Evolutionary conservation across 306 rosid species (phyloP), one percentile per base, ranked within the genome.

Genomic region (Mimosa pudica): DNA sequence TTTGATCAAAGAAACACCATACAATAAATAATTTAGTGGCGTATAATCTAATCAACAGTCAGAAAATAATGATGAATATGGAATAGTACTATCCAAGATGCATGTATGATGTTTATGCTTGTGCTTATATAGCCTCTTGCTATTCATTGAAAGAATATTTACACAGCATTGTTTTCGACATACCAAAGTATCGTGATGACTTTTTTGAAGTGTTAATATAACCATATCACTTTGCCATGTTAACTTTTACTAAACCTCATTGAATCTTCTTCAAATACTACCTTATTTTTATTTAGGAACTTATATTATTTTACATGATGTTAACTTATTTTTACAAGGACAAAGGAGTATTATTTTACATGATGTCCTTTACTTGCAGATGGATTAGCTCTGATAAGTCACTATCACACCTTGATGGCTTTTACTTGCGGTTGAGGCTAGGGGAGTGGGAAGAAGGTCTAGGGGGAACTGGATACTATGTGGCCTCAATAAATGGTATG

Each of bases 381-480:
- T 93, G 93, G 91, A 90, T 86, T 83, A 83, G 81, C 74, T 83
- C 91, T 77, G 76, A 52, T 46, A 78, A 57, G 70, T 74, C 96
- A 20, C 77, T 85, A 49, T 84, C 90, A 38, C 82, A 82, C 51
- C 93, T 95, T 5, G 90, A 90, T 33, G 99, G 98, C 30, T 87
- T 92, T 76, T 95, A 84, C 94, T 86, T 95, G 89, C 96, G 98
- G 30, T 77, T 95, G 78, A 86, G 96, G 91, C 92, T 95, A 24
- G 93, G 99, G 83, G 91, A 91, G 85, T 86, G 92, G 93, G 93
- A 93, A 91, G 93, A 87, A 85, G 98, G 93, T 24, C 85, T 79
- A 20, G 92, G 92, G 35, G 90, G 97, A 80, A 88, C 97, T 51
- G 92, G 96, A 82, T 95, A 95, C 84, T 80, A 89, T 80, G 98